Conservation (phyloP, 176 grass and related monocot genomes). For the Avena atlantica region DNA sequence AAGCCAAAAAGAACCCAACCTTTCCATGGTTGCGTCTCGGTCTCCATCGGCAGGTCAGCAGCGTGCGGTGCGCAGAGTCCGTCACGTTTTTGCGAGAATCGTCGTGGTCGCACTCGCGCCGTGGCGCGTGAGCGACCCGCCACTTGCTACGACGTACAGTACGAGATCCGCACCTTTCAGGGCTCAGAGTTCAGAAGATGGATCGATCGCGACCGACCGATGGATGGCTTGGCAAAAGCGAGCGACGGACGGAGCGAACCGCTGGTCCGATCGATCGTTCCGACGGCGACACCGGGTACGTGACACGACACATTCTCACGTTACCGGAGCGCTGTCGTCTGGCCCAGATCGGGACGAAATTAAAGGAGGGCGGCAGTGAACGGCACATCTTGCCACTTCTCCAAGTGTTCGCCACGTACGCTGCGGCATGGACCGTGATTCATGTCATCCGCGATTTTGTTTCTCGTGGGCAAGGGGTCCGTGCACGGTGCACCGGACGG, state of each 20-base stretch:
- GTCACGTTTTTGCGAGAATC: no score
- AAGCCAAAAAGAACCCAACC: background rate
- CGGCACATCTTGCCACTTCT: background rate
- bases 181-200: background rate
- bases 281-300: background rate
- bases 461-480: background rate
- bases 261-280: background rate
- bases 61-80: background rate
- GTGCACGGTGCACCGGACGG: background rate
- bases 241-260: conserved; percentile 21
- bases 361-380: background rate
- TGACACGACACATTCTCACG: no score
- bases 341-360: no score
- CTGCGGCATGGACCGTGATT: no score
- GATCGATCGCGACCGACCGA: background rate
- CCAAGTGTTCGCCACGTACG: no score
- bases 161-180: background rate
- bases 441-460: no score
- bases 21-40: background rate
- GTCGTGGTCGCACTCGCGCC: background rate
- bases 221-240: background rate
- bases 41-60: background rate
- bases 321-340: no score
- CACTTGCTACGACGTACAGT: background rate
- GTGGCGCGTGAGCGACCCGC: background rate